phyloP scores from a whole-genome alignment of 805 yeast species.

The Starmera quercuum region DNA sequence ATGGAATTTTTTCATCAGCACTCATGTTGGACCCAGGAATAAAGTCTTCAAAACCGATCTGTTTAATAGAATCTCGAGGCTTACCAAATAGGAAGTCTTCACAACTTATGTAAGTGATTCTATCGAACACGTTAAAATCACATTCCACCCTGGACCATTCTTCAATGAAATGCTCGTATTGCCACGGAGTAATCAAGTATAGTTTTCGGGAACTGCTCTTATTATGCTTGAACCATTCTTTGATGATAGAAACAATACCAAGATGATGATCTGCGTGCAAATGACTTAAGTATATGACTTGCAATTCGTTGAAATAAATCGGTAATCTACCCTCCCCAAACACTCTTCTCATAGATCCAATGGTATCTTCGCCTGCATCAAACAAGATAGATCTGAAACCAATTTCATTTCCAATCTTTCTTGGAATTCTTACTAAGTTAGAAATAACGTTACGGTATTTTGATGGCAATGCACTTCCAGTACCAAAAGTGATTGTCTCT shows the following conservation, averaged over 20 bases:
- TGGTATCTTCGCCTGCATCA: slow-evolving; percentile 95
- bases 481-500: slow-evolving; percentile 75
- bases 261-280: slow-evolving; percentile 96
- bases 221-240: slow-evolving; percentile 52
- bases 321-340: slow-evolving; percentile 39
- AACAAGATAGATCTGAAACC: slow-evolving; percentile 43
- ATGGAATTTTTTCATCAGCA: not conserved
- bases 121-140: slow-evolving; percentile 23
- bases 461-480: slow-evolving; percentile 90
- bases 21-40: not conserved
- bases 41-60: slow-evolving; percentile 20
- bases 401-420: slow-evolving; percentile 12
- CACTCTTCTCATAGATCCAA: slow-evolving; percentile 62
- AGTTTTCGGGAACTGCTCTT: slow-evolving; percentile 33
- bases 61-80: slow-evolving; percentile 23
- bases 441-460: slow-evolving; percentile 79
- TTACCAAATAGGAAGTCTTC: slow-evolving; percentile 44
- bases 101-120: slow-evolving; percentile 49
- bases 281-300: slow-evolving; percentile 71
- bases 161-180: slow-evolving; percentile 51
- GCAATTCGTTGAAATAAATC: slow-evolving; percentile 50
- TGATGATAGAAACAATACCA: slow-evolving; percentile 66
- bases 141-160: slow-evolving; percentile 60
- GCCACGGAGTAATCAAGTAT: slow-evolving; percentile 69
- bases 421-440: slow-evolving; percentile 68